Percentiles rank a stretch among this genome's conserved stretches.
These are phyloP conservation scores for Perilla frutescens DNA, from an alignment of 257 asterid species.

Conservation along the genomic window DNA sequence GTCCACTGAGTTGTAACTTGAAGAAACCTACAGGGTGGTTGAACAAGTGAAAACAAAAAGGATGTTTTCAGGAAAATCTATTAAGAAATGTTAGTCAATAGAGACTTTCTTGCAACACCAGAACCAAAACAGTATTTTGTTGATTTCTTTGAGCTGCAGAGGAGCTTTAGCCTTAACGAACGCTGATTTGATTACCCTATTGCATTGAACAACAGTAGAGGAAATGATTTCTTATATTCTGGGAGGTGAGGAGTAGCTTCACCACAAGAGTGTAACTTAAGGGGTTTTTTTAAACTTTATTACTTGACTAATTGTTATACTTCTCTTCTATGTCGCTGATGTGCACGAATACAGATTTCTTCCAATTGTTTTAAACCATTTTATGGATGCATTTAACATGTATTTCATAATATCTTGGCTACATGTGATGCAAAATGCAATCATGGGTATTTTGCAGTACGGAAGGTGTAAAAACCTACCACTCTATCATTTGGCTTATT, in stretches of 20 bases:
- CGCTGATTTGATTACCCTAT: not conserved
- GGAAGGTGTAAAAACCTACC: slow-evolving; percentile 7
- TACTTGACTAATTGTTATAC: not conserved
- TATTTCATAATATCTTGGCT: not conserved
- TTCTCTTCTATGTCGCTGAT: not conserved
- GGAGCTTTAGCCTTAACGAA: not conserved
- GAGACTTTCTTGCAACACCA: not conserved
- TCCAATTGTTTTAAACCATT: not conserved
- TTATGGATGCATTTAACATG: not conserved
- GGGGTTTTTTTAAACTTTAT: not conserved
- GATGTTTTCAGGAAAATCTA: not conserved
- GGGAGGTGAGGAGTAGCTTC: slow-evolving; percentile 13
- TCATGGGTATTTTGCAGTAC: not conserved
- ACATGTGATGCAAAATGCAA: not conserved
- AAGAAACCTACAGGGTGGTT: not conserved
- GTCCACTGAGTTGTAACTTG: not conserved
- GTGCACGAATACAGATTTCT: not conserved
- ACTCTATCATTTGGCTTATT: slow-evolving; percentile 1
- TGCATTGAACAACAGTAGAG: not conserved
- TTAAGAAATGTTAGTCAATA: not conserved
- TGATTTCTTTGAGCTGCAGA: not conserved
- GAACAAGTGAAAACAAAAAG: not conserved
- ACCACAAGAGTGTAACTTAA: not conserved
- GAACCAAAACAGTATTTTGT: not conserved
- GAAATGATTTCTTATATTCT: not conserved